Conservation (phyloP, 331 rosid species). For the Arachis monticola region DNA sequence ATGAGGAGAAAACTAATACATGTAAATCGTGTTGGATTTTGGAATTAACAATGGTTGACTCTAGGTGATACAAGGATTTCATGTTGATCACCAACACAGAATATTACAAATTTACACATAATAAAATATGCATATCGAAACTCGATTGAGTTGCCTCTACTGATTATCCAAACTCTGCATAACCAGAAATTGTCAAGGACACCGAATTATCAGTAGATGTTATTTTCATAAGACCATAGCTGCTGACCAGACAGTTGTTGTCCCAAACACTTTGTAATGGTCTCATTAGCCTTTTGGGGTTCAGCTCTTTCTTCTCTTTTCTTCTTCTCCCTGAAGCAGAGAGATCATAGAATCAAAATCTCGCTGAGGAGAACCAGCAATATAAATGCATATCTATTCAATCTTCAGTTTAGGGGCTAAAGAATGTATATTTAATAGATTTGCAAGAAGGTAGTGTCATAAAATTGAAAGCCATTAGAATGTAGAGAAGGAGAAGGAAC, state of each 20-base stretch:
- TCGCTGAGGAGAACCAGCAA: slow-evolving; percentile 30
- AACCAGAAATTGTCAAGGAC: slow-evolving; percentile 36
- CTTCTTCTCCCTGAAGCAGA: slow-evolving; percentile 88
- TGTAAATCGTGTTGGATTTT: slow-evolving; percentile 20
- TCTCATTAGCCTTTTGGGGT: slow-evolving; percentile 74
- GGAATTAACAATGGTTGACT: slow-evolving; percentile 30
- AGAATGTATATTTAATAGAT: slow-evolving; percentile 9
- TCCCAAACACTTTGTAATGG: slow-evolving; percentile 68
- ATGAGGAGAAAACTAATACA: background rate
- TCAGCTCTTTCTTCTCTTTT: slow-evolving; percentile 75
- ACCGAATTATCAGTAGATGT: slow-evolving; percentile 37
- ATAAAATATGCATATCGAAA: slow-evolving; percentile 32
- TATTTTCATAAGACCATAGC: slow-evolving; percentile 35
- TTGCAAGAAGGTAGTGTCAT: background rate
- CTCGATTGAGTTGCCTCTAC: slow-evolving; percentile 13
- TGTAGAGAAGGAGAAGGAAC: background rate
- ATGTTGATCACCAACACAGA: slow-evolving; percentile 37
- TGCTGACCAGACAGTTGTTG: slow-evolving; percentile 49
- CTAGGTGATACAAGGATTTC: slow-evolving; percentile 20
- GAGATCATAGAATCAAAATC: slow-evolving; percentile 10
- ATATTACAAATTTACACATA: slow-evolving; percentile 24
- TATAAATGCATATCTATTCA: background rate
- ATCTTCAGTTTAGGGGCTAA: background rate
- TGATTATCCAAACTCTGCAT: slow-evolving; percentile 48
- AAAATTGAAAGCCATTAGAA: background rate